A percentile compares a stretch with the other conserved stretches of the same genome.
Conservation (phyloP, 1,139 yeast genomes). For the Wickerhamomyces sp. region DNA sequence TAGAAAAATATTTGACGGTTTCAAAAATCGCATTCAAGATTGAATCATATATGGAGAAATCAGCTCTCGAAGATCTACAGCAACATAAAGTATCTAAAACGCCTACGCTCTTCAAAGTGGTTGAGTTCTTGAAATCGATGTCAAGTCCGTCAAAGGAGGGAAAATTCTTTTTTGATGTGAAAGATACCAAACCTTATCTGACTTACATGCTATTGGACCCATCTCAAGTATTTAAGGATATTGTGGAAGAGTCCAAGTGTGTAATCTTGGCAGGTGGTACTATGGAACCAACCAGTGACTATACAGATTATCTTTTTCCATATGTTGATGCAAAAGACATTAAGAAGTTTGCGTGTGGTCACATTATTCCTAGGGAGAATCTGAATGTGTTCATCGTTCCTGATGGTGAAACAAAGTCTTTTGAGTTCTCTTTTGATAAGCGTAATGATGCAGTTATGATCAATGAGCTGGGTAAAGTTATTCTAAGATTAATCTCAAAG, state of each 20-base stretch:
- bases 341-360: constrained; percentile 69
- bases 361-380: constrained; percentile 71
- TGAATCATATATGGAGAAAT: constrained; percentile 59
- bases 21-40: constrained; percentile 83
- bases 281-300: constrained; percentile 85
- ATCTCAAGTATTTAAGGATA: constrained; percentile 58
- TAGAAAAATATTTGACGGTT: constrained; percentile 57
- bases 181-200: constrained; percentile 32
- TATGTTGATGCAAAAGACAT: constrained; percentile 40
- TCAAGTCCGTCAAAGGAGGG: constrained; percentile 82
- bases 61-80: constrained; percentile 1
- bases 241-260: constrained; percentile 63
- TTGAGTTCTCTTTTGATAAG: constrained; percentile 68
- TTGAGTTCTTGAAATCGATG: constrained; percentile 59
- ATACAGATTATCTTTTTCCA: constrained; percentile 62
- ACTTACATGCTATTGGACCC: constrained; percentile 82
- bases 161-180: constrained; percentile 61
- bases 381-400: constrained; percentile 55
- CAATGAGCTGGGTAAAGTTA: constrained; percentile 45
- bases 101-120: constrained; percentile 64
- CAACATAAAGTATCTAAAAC: constrained; percentile 9
- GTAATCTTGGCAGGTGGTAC: constrained; percentile 92
- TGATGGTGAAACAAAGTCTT: constrained; percentile 21
- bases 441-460: constrained; percentile 48
- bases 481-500: constrained; percentile 37